These are phyloP conservation scores for Fusarium sp. DNA, from an alignment of 2,329 filamentous ascomycete genomes.

Conservation along the genomic window DNA sequence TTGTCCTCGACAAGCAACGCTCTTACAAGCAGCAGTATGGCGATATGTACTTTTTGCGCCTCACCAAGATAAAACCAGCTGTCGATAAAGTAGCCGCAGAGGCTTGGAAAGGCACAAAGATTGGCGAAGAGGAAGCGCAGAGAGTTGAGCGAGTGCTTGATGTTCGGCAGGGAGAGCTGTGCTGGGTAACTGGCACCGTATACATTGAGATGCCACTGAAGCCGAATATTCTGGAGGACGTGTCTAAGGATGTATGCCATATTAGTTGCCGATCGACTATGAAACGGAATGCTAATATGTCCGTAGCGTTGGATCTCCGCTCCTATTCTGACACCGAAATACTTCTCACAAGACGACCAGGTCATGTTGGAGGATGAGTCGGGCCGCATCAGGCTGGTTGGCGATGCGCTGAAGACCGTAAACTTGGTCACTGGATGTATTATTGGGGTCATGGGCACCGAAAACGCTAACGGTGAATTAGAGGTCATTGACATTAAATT, in stretches of 20 bases:
- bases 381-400: slow-evolving; percentile 82
- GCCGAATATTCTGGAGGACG: slow-evolving; percentile 94
- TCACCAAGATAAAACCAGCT: slow-evolving; percentile 85
- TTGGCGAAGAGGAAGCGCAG: slow-evolving; percentile 78
- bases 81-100: slow-evolving; percentile 78
- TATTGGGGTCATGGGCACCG: slow-evolving; percentile 92
- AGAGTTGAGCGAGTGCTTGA: slow-evolving; percentile 90
- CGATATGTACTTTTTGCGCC: slow-evolving; percentile 95
- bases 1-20: slow-evolving; percentile 72
- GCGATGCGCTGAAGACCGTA: slow-evolving; percentile 71
- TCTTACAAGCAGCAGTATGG: slow-evolving; percentile 96
- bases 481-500: slow-evolving; percentile 91
- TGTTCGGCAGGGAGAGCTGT: slow-evolving; percentile 93
- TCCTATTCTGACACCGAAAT: slow-evolving; percentile 79
- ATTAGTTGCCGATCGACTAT: not conserved
- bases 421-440: slow-evolving; percentile 92
- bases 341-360: slow-evolving; percentile 73
- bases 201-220: slow-evolving; percentile 98
- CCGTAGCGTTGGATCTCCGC: slow-evolving; percentile 86
- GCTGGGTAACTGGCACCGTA: slow-evolving; percentile 93
- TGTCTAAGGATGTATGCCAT: slow-evolving; percentile 81
- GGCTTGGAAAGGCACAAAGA: slow-evolving; percentile 80
- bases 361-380: slow-evolving; percentile 97
- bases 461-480: slow-evolving; percentile 91
- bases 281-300: not conserved